Evolutionary conservation across 2,329 filamentous ascomycete species (phyloP).

Genomic region (Hypoxylon sp.): DNA sequence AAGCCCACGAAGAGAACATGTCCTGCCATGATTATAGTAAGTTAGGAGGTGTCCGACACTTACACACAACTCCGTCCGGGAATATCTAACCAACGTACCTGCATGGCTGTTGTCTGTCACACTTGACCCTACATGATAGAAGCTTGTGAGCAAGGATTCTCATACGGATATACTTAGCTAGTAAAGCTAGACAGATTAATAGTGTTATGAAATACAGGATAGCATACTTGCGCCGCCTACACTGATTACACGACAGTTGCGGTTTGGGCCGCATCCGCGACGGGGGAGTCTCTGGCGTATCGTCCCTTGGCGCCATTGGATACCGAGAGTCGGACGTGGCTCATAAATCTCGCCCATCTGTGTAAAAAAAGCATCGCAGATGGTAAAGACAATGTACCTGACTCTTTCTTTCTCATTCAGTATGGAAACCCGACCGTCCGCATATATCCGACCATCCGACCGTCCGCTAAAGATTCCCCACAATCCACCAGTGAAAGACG

Average conservation of each 20-base stretch:
- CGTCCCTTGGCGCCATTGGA: slow-evolving; percentile 34
- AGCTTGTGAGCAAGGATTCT: slow-evolving; percentile 6
- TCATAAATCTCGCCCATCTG: background rate
- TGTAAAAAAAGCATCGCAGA: no score
- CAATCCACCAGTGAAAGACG: no score
- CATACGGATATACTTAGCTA: background rate
- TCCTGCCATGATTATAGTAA: no score
- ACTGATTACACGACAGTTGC: slow-evolving; percentile 45
- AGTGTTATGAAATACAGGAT: no score
- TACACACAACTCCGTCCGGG: no score
- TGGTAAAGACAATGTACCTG: background rate
- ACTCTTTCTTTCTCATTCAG: background rate
- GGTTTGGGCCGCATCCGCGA: slow-evolving; percentile 39
- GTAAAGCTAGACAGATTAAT: no score
- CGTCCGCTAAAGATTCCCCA: slow-evolving; percentile 6
- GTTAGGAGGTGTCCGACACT: no score
- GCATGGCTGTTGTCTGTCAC: slow-evolving; percentile 38
- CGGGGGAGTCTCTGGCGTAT: slow-evolving; percentile 30
- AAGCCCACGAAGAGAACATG: slow-evolving; percentile 27
- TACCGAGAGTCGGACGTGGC: no score
- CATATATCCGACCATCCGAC: slow-evolving; percentile 31
- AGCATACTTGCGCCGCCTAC: slow-evolving; percentile 46
- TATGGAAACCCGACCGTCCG: slow-evolving; percentile 14
- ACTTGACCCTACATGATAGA: slow-evolving; percentile 29
- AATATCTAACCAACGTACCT: no score